Percentiles rank a stretch among this genome's conserved stretches.
phyloP scores from a whole-genome alignment of 805 yeast species.

The Kuraishia floccosa region DNA sequence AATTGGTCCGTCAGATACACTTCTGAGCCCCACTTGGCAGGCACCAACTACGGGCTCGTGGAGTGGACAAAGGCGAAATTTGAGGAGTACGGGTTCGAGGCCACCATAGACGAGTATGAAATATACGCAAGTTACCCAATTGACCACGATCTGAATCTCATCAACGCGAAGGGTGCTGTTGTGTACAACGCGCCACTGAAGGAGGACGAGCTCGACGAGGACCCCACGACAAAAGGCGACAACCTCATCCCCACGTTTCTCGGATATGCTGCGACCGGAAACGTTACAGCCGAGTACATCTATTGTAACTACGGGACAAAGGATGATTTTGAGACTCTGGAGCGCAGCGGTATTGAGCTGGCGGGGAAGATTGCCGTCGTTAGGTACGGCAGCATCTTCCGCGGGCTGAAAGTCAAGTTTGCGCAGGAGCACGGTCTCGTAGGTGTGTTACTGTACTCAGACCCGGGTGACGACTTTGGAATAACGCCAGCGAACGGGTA shows the following conservation, averaged over 20 bases:
- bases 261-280: slow-evolving; percentile 60
- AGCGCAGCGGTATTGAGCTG: slow-evolving; percentile 11
- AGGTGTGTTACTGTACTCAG: slow-evolving; percentile 43
- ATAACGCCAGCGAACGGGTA: slow-evolving; percentile 45
- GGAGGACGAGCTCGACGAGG: slow-evolving; percentile 33
- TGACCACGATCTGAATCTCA: slow-evolving; percentile 27
- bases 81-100: slow-evolving; percentile 46
- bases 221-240: slow-evolving; percentile 28
- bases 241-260: slow-evolving; percentile 52
- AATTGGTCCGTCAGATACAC: slow-evolving; percentile 47
- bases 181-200: slow-evolving; percentile 41
- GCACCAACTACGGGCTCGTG: slow-evolving; percentile 29
- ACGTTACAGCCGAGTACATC: slow-evolving; percentile 44
- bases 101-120: slow-evolving; percentile 43
- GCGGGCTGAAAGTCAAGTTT: slow-evolving; percentile 59
- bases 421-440: slow-evolving; percentile 55
- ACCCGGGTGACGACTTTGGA: slow-evolving; percentile 31
- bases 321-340: slow-evolving; percentile 37
- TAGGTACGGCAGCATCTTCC: slow-evolving; percentile 47
- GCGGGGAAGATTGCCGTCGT: slow-evolving; percentile 43
- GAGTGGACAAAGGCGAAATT: slow-evolving; percentile 51
- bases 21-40: slow-evolving; percentile 45
- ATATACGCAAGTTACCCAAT: slow-evolving; percentile 42
- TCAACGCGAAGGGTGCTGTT: slow-evolving; percentile 22
- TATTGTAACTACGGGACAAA: slow-evolving; percentile 51